Conservation (phyloP, 805 yeast species). For the Citeromyces nyonsensis region DNA sequence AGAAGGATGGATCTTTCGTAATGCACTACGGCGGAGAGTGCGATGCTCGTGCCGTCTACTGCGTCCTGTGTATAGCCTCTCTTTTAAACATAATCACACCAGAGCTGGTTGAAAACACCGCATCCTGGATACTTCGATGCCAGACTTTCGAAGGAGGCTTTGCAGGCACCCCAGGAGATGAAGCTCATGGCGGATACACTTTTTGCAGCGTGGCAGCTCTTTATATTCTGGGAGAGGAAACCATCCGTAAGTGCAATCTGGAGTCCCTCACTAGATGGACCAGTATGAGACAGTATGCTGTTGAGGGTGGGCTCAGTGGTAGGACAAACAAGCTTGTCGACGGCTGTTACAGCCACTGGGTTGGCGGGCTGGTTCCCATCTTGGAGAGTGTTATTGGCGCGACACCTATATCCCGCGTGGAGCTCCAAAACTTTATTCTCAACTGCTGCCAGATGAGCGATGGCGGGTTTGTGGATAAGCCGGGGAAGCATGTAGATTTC, state of each 20-base stretch:
- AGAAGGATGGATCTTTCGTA: constrained; percentile 56
- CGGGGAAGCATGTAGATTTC: constrained; percentile 65
- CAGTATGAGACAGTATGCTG: constrained; percentile 42
- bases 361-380: constrained; percentile 62
- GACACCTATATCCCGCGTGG: constrained; percentile 29
- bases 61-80: constrained; percentile 65
- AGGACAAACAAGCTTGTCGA: constrained; percentile 89
- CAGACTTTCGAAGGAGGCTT: constrained; percentile 96
- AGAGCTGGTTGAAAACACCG: constrained; percentile 35
- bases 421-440: constrained; percentile 49
- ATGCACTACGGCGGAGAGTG: constrained; percentile 72
- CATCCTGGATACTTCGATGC: constrained; percentile 48
- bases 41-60: constrained; percentile 78
- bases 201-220: constrained; percentile 72
- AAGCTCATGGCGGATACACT: constrained; percentile 96
- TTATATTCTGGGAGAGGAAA: constrained; percentile 23
- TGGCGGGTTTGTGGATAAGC: constrained; percentile 86
- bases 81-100: constrained; percentile 47
- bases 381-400: constrained; percentile 33
- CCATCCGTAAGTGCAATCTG: constrained; percentile 24
- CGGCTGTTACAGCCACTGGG: constrained; percentile 94
- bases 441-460: constrained; percentile 55
- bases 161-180: constrained; percentile 69
- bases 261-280: constrained; percentile 51
- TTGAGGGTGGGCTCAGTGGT: constrained; percentile 86